phyloP scores from a whole-genome alignment of 2,329 filamentous ascomycete species.

The Chalaropsis ovoidea region DNA sequence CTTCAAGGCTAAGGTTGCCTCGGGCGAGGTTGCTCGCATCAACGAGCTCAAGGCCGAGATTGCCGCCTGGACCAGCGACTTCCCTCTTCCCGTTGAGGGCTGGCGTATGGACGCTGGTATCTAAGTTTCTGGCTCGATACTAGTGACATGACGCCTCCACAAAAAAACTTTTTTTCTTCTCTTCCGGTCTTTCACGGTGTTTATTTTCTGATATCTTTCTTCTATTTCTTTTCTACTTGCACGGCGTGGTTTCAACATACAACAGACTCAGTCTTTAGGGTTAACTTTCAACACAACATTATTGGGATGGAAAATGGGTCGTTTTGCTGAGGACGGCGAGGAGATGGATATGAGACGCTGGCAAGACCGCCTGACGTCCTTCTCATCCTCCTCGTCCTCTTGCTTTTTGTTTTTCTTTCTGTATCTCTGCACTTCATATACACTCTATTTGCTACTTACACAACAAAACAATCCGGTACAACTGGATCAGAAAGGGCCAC shows the following conservation, averaged over 20 bases:
- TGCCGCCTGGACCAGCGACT: constrained; percentile 70
- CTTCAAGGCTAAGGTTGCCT: constrained; percentile 86
- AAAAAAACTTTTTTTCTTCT: background rate
- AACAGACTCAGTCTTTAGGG: constrained; percentile 18
- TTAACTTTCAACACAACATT: constrained; percentile 16
- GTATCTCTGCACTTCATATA: constrained; percentile 3
- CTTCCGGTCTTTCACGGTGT: background rate
- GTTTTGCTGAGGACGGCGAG: background rate
- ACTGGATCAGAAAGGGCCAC: constrained; percentile 25
- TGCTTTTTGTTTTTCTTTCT: constrained; percentile 15
- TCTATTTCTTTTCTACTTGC: constrained; percentile 6
- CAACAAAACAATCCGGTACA: constrained; percentile 20
- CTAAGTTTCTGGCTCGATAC: constrained; percentile 33
- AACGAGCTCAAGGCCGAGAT: constrained; percentile 82
- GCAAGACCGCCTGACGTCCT: background rate
- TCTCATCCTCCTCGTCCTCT: constrained; percentile 10
- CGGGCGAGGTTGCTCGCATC: constrained; percentile 71
- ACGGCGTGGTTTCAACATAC: constrained; percentile 23
- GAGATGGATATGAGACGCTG: background rate
- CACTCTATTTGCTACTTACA: constrained; percentile 11
- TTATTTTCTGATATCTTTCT: constrained; percentile 2
- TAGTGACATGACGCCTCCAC: background rate
- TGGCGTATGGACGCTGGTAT: constrained; percentile 53
- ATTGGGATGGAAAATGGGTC: constrained; percentile 13
- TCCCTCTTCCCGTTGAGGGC: constrained; percentile 82